Base-by-base conservation (phyloP, 257 asterid genomes). In the Scutellaria minor region DNA sequence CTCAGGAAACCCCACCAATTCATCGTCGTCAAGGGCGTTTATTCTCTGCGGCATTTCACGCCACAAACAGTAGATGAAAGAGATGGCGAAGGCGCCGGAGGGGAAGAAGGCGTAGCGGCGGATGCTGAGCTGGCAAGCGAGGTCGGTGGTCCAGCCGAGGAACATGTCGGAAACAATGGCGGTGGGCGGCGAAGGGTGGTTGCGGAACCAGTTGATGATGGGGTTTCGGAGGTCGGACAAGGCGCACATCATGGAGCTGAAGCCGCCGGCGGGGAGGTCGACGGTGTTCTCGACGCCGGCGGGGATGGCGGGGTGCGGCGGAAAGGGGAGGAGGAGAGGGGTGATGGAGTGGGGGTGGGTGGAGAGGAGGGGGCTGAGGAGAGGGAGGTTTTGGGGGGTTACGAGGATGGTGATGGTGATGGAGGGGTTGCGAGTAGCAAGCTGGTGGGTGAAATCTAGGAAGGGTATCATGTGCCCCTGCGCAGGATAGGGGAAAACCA, bases 381-480 rank as follows among this genome's bases (percentile, higher is more conserved):
- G 45, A 4, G 73, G 90, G 51, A 88, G 85, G 82, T 90, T 92
- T 66, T 85, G 87, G 0, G 96, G 96, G 40, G 98, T 92, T 11
- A 92, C 88, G 27, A 90, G 80, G 31, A 90, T 73, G 62, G 98
- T 92, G 18, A 90, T 64, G 82, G 85, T 47, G 61, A 82, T 61
- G 82, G 85, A 44, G 61, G 81, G 55, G 70, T 81, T 88, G n/a
- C 85, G 86, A 59, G 73, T 58, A 66, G 91, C 83, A 27, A 92
- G 87, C 27, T 80, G 96, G 81, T 82, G 85, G 42, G 92, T 74
- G 11, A 92, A 78, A 64, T 90, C 85, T 1, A 92, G 77, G 68
- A 90, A 83, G 5, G 97, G 87, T 15, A 85, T 14, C 95, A 92
- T 90, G 88, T 92, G 98, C 11, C 98, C 98, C 73, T 90, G 98